phyloP scores from a whole-genome alignment of 108 stramenopile genomes.

The Pseudonitzschia delicatissima region DNA sequence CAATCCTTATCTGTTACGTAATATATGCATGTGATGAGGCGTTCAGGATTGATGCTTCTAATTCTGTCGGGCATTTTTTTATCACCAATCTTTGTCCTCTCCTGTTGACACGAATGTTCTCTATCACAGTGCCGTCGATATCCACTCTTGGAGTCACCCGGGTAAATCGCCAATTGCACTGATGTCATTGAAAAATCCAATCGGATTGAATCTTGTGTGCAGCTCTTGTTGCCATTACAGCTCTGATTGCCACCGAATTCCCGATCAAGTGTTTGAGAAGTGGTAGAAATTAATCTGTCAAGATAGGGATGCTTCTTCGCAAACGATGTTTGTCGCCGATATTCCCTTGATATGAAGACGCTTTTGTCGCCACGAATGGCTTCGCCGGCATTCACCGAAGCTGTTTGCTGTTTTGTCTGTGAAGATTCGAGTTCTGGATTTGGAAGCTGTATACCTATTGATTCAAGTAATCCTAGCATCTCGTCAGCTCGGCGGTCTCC shows the following conservation, averaged over 20 bases:
- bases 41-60: conserved; percentile 13
- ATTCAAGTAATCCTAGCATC: conserved; percentile 14
- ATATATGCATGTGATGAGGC: conserved; percentile 66
- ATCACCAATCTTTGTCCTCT: neutral
- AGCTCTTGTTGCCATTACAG: neutral
- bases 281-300: conserved; percentile 28
- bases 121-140: conserved; percentile 66
- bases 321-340: conserved; percentile 27
- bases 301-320: conserved; percentile 33
- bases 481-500: conserved; percentile 34
- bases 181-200: conserved; percentile 46
- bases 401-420: neutral
- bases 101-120: conserved; percentile 10
- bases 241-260: neutral
- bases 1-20: conserved; percentile 61
- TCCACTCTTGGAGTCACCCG: conserved; percentile 53
- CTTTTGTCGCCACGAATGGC: conserved; percentile 45
- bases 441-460: neutral
- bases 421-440: neutral
- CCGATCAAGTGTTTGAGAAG: conserved; percentile 29
- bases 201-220: conserved; percentile 9
- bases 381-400: neutral
- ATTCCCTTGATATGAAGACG: conserved; percentile 41
- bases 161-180: conserved; percentile 62
- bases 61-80: neutral